Base-by-base conservation (phyloP, 306 rosid genomes). In the Benincasa hispida region DNA sequence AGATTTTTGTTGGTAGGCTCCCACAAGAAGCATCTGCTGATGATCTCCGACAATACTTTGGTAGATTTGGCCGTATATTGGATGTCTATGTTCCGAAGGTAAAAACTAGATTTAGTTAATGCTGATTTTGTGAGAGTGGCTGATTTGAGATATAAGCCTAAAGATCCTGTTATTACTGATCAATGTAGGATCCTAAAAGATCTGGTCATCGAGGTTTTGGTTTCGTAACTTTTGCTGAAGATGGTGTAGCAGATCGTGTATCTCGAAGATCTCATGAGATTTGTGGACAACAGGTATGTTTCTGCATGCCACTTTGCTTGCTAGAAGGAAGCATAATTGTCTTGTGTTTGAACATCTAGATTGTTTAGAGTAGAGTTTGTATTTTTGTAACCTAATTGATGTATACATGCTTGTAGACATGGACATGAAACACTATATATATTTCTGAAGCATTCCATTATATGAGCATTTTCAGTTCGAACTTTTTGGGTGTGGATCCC, bases 181-280 rank as follows among this genome's bases (percentile, higher is more conserved):
- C 48, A 50, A 81, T 79, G 56, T 77, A 93, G 98, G 97, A 93
- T 81, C 91, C 97, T 32, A 89, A 89, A 85, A 91, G 93, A 87
- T 61, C 93, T 28, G 93, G 98, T 41, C 98, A 93, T 83, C 86
- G 97, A 86, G 98, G 98, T 74, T 93, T 91, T 86, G 98, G 97
- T 65, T 93, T 93, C 84, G 97, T 93, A 72, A 91, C 98, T 60
- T 93, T 93, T 66, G 96, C 96, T 75, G 96, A 93, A 73, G 96
- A 91, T 42, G 97, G 96, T 62, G 98, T 93, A 59, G 97, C 97
- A 41, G 96, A 93, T 68, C 96, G 94, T 74, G 96, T 93, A 55
- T 86, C 97, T 55, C 88, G 96, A 76, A 88, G 98, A 84, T 78
- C 97, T 78, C 98, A 93, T 77, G 97, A 89, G 80, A 93, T 93